phyloP scores from a whole-genome alignment of 2,329 filamentous ascomycete genomes.

The Pseudocercospora vitis region DNA sequence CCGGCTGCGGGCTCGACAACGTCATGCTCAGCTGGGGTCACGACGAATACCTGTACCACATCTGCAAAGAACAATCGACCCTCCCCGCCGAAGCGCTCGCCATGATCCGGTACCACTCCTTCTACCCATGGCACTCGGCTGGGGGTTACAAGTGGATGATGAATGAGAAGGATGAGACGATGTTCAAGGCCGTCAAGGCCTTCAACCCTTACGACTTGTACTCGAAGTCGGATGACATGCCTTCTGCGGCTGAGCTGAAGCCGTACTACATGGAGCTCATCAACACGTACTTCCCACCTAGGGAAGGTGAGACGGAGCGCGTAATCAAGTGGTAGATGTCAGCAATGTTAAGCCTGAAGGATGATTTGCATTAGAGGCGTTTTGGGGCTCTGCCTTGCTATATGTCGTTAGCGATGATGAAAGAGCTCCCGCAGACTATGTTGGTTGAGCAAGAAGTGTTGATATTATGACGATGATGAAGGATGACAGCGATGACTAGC shows the following conservation, averaged over 20 bases:
- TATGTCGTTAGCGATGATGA: too few species aligned
- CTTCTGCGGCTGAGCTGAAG: constrained; percentile 74
- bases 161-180: constrained; percentile 75
- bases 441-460: too few species aligned
- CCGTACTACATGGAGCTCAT: constrained; percentile 74
- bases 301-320: constrained; percentile 45
- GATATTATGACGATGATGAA: too few species aligned
- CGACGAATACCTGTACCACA: constrained; percentile 83
- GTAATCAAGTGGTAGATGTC: constrained; percentile 66
- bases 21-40: constrained; percentile 90
- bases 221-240: constrained; percentile 83
- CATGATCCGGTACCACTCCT: constrained; percentile 91
- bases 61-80: constrained; percentile 77
- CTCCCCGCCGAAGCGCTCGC: constrained; percentile 80
- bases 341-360: too few species aligned
- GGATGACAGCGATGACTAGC: too few species aligned
- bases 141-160: constrained; percentile 81
- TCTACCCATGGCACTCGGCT: constrained; percentile 87
- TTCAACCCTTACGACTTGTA: constrained; percentile 93
- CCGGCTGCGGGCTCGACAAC: constrained; percentile 79
- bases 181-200: constrained; percentile 76
- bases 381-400: too few species aligned
- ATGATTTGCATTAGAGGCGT: too few species aligned
- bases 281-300: constrained; percentile 59
- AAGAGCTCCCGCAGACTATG: too few species aligned